phyloP scores from a whole-genome alignment of 495 filamentous ascomycete species.

The Aspergillus nidulans region DNA sequence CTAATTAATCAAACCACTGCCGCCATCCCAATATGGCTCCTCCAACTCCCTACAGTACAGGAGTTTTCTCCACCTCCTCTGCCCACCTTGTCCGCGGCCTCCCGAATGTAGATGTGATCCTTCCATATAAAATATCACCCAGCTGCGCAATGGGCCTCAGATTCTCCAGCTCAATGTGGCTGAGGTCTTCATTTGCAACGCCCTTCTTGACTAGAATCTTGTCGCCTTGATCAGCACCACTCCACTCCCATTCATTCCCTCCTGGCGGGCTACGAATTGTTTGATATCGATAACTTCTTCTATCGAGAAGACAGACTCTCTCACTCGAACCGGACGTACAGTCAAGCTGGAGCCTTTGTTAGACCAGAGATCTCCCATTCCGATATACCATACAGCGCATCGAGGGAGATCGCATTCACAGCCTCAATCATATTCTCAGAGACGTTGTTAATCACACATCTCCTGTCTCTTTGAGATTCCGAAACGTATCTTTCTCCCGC shows the following conservation, averaged over 20 bases:
- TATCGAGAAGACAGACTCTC: constrained; percentile 73
- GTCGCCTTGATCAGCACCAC: constrained; percentile 74
- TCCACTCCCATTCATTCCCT: constrained; percentile 65
- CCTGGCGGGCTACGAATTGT: constrained; percentile 63
- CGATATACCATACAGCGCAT: constrained; percentile 68
- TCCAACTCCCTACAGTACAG: constrained; percentile 36
- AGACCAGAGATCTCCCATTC: constrained; percentile 79
- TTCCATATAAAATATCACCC: constrained; percentile 75
- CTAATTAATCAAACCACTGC: too few species aligned
- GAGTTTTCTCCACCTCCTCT: constrained; percentile 44
- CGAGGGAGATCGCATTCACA: constrained; percentile 68
- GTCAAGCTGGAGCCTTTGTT: constrained; percentile 54
- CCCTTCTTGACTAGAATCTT: constrained; percentile 79
- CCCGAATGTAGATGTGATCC: constrained; percentile 61
- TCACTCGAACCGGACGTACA: constrained; percentile 62
- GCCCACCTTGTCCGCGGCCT: constrained; percentile 62
- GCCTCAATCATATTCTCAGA: constrained; percentile 78
- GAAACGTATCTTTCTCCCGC: constrained; percentile 64
- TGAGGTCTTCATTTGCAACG: constrained; percentile 65
- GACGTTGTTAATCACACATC: constrained; percentile 76
- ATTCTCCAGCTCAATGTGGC: constrained; percentile 63
- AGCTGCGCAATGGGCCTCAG: constrained; percentile 67
- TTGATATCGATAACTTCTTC: constrained; percentile 69
- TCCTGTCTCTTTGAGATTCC: constrained; percentile 59
- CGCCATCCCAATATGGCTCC: too few species aligned